Evolutionary conservation across 2,329 filamentous ascomycete genomes (phyloP), one percentile per base, ranked within the genome.

Genomic region (Diplodia intermedia): DNA sequence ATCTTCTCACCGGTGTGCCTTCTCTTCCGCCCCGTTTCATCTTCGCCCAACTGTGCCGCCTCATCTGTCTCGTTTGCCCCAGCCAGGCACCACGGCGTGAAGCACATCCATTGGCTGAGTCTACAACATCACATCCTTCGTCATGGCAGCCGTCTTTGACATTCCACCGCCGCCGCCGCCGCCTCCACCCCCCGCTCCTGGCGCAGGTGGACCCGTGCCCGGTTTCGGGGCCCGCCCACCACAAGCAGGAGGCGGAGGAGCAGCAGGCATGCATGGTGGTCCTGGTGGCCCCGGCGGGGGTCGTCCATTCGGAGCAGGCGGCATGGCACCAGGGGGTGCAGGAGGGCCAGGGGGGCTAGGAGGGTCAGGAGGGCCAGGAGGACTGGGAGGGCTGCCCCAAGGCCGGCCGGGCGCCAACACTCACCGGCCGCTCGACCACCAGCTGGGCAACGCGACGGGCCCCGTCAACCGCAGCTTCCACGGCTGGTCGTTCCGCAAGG

Each of bases 401-500:
- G 31, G 33, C 31, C n/a, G 54, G 9, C n/a, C 31, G 47, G 18
- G 6, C 31, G 62, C 62, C 29, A 66, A 66, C 53, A 52, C 29
- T 20, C 53, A 23, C n/a, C 65, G 53, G 12, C 65, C 65, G 11
- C 40, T 66, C n/a, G 29, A 31, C 5, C 36, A 49, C 36, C 52
- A 54, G 23, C 62, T 60, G 5, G 57, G 57, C 29, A 52, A 52
- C 60, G 26, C 60, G 12, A 15, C 29, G 4, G 47, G 43, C 18
- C 65, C 38, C 8, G 26, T 66, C 26, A 4, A 14, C 11, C 53
- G 43, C n/a, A 66, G 15, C 18, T 66, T 57, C 65, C 53, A 57
- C n/a, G 65, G 65, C 23, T 66, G 65, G 65, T 50, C 53, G 15
- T 66, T 66, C 53, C 65, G 65, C 40, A 55, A 57, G 14, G 31